A percentile compares a stretch with the other conserved stretches of the same genome.
phyloP scores from a whole-genome alignment of 768 basidiomycete species.

The Wakefieldia striispora region DNA sequence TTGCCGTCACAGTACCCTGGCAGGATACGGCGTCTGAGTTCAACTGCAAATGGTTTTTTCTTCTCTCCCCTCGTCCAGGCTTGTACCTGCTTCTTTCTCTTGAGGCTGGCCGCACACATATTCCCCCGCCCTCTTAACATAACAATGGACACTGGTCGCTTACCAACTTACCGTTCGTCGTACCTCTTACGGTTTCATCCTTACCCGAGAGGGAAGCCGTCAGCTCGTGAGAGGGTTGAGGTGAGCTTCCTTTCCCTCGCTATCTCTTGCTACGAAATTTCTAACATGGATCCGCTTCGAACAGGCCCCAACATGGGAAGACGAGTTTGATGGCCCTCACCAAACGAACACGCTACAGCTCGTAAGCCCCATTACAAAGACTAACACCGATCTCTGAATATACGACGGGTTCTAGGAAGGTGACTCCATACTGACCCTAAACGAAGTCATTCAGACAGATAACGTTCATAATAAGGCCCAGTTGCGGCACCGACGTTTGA shows the following conservation, averaged over 20 bases:
- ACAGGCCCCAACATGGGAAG: slow-evolving; percentile 11
- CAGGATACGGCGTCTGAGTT: slow-evolving; percentile 19
- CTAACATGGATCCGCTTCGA: background rate
- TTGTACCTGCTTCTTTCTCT: background rate
- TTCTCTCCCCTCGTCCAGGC: background rate
- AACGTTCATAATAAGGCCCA: background rate
- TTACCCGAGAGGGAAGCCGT: slow-evolving; percentile 25
- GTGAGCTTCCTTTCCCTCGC: slow-evolving; percentile 12
- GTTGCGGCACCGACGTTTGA: slow-evolving; percentile 12
- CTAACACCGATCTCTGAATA: background rate
- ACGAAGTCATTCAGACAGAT: slow-evolving; percentile 8
- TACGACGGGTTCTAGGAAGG: slow-evolving; percentile 11
- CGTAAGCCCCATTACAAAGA: slow-evolving; percentile 5
- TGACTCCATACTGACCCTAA: background rate
- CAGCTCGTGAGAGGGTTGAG: slow-evolving; percentile 25
- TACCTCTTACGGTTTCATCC: slow-evolving; percentile 29
- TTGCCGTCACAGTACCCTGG: slow-evolving; percentile 26
- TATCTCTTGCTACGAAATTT: slow-evolving; percentile 6
- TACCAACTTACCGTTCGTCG: slow-evolving; percentile 30
- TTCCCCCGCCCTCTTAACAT: background rate
- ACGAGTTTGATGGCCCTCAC: background rate
- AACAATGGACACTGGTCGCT: slow-evolving; percentile 14
- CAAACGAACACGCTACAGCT: background rate
- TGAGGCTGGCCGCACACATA: background rate
- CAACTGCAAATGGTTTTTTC: slow-evolving; percentile 13